Conservation (phyloP, 768 basidiomycete genomes). For the Hericium erinaceus region DNA sequence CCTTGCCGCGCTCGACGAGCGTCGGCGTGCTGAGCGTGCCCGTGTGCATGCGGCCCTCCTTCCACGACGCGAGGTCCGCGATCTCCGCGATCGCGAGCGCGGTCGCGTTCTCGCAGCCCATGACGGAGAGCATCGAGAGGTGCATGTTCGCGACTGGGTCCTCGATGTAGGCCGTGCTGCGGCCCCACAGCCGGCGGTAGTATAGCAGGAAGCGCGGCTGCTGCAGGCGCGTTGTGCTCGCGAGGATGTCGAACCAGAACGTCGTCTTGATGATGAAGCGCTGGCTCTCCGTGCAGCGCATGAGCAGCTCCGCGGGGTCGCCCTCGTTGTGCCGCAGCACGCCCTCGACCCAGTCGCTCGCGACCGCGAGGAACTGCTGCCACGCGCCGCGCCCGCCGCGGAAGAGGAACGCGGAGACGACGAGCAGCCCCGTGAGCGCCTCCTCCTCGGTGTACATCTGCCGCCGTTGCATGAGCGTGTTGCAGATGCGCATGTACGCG, state of each 20-base stretch:
- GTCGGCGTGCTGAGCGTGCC: slow-evolving; percentile 50
- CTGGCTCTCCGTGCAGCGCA: slow-evolving; percentile 37
- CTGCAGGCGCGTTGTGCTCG: slow-evolving; percentile 58
- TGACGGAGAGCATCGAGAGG: slow-evolving; percentile 70
- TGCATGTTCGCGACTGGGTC: slow-evolving; percentile 23
- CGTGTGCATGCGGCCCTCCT: slow-evolving; percentile 28
- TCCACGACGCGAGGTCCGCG: slow-evolving; percentile 58
- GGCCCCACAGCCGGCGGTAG: slow-evolving; percentile 50
- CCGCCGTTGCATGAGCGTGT: slow-evolving; percentile 6
- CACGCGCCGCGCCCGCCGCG: slow-evolving; percentile 66
- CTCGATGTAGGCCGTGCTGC: slow-evolving; percentile 29
- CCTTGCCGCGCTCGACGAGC: slow-evolving; percentile 44
- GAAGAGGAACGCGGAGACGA: slow-evolving; percentile 72
- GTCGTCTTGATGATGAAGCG: slow-evolving; percentile 75
- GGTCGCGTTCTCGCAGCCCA: slow-evolving; percentile 78
- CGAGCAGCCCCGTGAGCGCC: slow-evolving; percentile 69
- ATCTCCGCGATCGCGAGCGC: slow-evolving; percentile 76
- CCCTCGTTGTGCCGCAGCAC: slow-evolving; percentile 32
- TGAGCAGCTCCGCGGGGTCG: slow-evolving; percentile 37
- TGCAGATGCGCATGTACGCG: slow-evolving; percentile 17
- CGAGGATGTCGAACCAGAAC: slow-evolving; percentile 84
- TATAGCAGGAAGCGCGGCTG: slow-evolving; percentile 46
- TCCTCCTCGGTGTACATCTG: slow-evolving; percentile 43
- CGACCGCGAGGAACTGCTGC: slow-evolving; percentile 56
- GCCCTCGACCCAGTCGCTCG: slow-evolving; percentile 42